Base-by-base conservation (phyloP, 805 yeast genomes). In the Torulaspora maleeae region DNA sequence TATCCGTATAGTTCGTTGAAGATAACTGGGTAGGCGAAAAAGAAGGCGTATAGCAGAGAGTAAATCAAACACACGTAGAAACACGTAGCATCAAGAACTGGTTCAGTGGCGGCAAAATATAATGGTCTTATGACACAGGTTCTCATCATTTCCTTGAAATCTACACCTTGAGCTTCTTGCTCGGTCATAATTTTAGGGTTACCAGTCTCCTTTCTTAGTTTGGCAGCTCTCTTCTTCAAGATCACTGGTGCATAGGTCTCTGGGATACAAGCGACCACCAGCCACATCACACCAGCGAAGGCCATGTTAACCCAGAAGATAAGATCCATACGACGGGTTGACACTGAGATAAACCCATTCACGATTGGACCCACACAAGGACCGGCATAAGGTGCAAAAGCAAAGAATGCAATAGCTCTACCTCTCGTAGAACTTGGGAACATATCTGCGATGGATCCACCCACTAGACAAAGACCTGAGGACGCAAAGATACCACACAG, bases 281-380 rank as follows among this genome's bases (percentile, higher is more conserved):
- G 71, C 85, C 90, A 83, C 81, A 83, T 81, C 3, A 78, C 76
- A 51, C 96, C 96, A 2, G 93, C 86, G 68, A 89, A 86, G 3
- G 90, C 95, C 86, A 89, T 78, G 63, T 88, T 89, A 45, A 87
- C 90, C 96, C 96, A 89, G 52, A 85, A 78, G 60, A 89, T 77
- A 30, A 86, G 63, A 37, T 82, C 89, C 59, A 80, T 74, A 55
- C 84, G 71, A 13, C 74, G 76, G n/a, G 91, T 76, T 48, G 81
- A 78, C 40, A 84, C 80, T 46, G 82, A 75, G 58, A 89, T 81
- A 71, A 88, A 89, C 32, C 96, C 96, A 58, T 87, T 85, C 29
- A 86, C 88, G 43, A 89, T 68, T 3, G 95, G 95, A 28, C 96
- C 96, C 30, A 86, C 95, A 1, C n/a, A n/a, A n/a, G 96, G 96